Evolutionary conservation across 2,329 filamentous ascomycete genomes (phyloP), one percentile per base, ranked within the genome.

Genomic region (Cyphellophora europaea): DNA sequence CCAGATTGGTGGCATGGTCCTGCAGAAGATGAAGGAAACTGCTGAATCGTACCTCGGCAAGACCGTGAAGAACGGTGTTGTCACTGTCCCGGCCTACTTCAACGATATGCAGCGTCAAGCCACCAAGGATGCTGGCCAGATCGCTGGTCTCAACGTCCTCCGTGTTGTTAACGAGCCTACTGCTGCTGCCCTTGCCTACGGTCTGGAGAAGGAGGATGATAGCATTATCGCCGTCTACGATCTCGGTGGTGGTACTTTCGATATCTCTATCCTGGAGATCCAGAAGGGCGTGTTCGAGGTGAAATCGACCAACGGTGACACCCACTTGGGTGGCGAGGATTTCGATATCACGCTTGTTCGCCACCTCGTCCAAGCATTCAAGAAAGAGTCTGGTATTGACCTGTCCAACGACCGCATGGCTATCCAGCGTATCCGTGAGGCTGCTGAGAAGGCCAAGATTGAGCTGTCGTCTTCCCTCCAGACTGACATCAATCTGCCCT

Each of bases 1-100:
- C n/a, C 89, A 96, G 66, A 85, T 96, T 47, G 89, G 89, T 75
- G 89, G 88, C 57, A 94, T 95, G 65, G 74, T 95, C 49, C 77
- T 96, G 54, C 81, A 87, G 65, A 95, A 96, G 78, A 95, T 95
- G 89, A 95, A 93, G 79, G 89, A 95, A 74, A 96, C 89, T 34
- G 89, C 89, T 48, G 88, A 95, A 72, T 72, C 82, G 44, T 94
- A 93, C 69, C 77, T 94, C 49, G 78, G 82, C 67, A 93, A 87
- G 72, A 77, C 77, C 42, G 69, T 93, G 56, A 91, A 93, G 77
- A 94, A 96, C 60, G 89, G 87, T 53, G 89, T 96, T 43, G 89
- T 96, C 52, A 96, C 89, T 43, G 88, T 95, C 23, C 88, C 88
- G 45, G 88, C 88, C 54, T 96, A 96, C 75, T 96, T 96, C 77